Evolutionary conservation across 225 moss, liverwort and hornwort species (phyloP), one percentile per base, ranked within the genome.

Genomic region (Physcomitrium patens): DNA sequence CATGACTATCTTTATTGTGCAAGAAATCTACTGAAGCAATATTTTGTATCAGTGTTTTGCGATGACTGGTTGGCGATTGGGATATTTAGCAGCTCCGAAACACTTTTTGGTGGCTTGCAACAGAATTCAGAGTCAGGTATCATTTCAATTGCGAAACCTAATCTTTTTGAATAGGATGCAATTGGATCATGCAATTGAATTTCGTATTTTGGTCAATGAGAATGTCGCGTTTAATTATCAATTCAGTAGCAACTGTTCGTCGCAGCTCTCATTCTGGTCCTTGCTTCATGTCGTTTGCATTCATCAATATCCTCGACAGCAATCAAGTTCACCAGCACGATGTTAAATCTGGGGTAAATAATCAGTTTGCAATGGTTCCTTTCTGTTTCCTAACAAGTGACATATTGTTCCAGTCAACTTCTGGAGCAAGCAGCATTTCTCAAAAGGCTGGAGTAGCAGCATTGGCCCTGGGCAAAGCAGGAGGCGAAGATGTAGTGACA

Each of bases 41-140:
- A 12, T 45, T 55, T 41, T 76, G 65, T 71, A 42, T 47, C 86
- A 95, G 95, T 93, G 95, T 59, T 99, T 99, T 82, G 91, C 99
- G 37, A 99, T 99, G 99, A 99, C 99, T 37, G 99, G 99, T 24
- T 99, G 95, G 95, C 90, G 99, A 54, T 71, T 99, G 60, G 99
- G 99, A 54, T 99, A 99, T 67, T 81, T 99, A 72, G 99, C 95
- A 76, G 95, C 93, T 62, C 99, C 99, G 58, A 99, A 95, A 83
- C 93, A 90, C 84, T 99, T 99, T 61, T 70, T 90, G 61, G 78
- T 72, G 45, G 99, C 99, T 69, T 93, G 93, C 86, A 95, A 87
- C 65, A 93, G 81, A 83, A 86, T 99, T 59, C 99, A 99, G 85
- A 95, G 99, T 68, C 99, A 99, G 84, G 99, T 95, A 78, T 69